Base-by-base conservation (phyloP, 2,329 filamentous ascomycete genomes). In the Amylocarpus encephaloides region DNA sequence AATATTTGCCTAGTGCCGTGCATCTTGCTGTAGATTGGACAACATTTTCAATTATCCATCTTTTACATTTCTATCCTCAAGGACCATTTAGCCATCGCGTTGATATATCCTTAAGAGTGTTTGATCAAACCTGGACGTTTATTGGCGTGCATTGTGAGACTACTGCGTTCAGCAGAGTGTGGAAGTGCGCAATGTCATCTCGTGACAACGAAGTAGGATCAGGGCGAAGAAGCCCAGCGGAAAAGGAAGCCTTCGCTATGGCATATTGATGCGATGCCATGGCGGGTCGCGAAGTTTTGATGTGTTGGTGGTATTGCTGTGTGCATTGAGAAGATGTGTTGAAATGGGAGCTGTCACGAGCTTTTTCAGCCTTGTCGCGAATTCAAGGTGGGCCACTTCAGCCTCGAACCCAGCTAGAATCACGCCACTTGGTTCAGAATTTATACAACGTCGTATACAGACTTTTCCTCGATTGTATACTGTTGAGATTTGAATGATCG, bases 61-160 rank as follows among this genome's bases (percentile, higher is more conserved):
- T 76, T 78, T 91, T 95, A 78, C 87, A 91, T 75, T 81, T 86
- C 90, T 95, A 80, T 71, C 58, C 61, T 66, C 64, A 57, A 51
- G 60, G 59, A 67, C 59, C 56, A 61, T 68, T 68, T 67, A 66
- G 66, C 62, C 61, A 67, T 66, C 64, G 57, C 53, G 53, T 62
- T 50, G 59, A 59, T 46, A 59, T 46, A 59, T 51, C 53, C 52
- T 57, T 56, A 54, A 64, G 62, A 63, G 56, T 65, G 59, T 63
- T 61, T 65, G 58, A 62, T 62, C 64, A 89, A 88, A 93, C 88
- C 88, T 93, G 88, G 76, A 93, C 85, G 74, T 92, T 90, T 74
- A 75, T 71, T 65, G 82, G 78, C 64, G 86, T 87, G 79, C 88
- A 92, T 73, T 82, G 78, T 70, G 76, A 71, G 65, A 88, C 71